These are phyloP conservation scores for Iberis pinnata DNA, from an alignment of 345 rosid species.

Conservation along the genomic window DNA sequence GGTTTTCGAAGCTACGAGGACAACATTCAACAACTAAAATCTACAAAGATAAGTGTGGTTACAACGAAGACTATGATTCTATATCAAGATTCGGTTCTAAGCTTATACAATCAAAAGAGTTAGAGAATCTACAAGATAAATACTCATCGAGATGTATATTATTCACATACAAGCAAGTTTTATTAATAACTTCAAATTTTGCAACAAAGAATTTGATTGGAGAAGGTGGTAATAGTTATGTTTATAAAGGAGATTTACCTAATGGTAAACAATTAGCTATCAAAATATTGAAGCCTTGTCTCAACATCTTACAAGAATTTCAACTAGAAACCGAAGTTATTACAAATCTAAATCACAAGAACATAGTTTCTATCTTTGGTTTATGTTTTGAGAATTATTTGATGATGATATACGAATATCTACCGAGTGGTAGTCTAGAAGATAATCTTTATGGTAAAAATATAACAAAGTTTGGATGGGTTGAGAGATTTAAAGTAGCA, in stretches of 20 bases:
- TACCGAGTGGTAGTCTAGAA: slow-evolving; percentile 94
- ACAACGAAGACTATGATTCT: slow-evolving; percentile 37
- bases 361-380: slow-evolving; percentile 72
- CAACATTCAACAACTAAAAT: slow-evolving; percentile 48
- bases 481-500: slow-evolving; percentile 77
- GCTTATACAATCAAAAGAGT: slow-evolving; percentile 40
- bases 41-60: slow-evolving; percentile 51
- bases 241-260: slow-evolving; percentile 71
- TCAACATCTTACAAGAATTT: slow-evolving; percentile 59
- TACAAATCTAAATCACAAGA: slow-evolving; percentile 68
- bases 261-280: slow-evolving; percentile 92
- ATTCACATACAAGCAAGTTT: slow-evolving; percentile 70
- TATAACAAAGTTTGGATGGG: slow-evolving; percentile 56
- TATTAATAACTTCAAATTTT: slow-evolving; percentile 61
- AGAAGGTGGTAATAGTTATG: slow-evolving; percentile 88
- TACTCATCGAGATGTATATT: slow-evolving; percentile 76
- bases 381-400: slow-evolving; percentile 69
- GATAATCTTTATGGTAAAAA: slow-evolving; percentile 91
- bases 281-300: slow-evolving; percentile 74
- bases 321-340: slow-evolving; percentile 71
- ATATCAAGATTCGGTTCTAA: slow-evolving; percentile 40
- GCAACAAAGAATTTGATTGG: slow-evolving; percentile 77
- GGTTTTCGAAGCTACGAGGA: slow-evolving; percentile 46
- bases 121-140: slow-evolving; percentile 55
- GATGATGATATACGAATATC: slow-evolving; percentile 68